Conservation (phyloP, 345 rosid species). For the Lumnitzera littorea region DNA sequence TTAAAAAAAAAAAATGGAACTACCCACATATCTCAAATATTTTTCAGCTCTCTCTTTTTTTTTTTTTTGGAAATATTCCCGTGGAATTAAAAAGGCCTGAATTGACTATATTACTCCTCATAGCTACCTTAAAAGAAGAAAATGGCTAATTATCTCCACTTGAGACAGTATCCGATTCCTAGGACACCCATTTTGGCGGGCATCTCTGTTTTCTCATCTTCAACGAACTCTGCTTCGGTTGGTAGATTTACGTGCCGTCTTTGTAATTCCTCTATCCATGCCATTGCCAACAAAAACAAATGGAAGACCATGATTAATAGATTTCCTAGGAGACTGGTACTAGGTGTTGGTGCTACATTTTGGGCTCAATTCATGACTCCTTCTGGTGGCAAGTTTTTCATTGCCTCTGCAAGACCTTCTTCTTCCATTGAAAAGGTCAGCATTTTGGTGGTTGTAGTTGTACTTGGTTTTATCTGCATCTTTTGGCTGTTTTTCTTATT, state of each 20-base stretch:
- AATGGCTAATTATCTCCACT: slow-evolving; percentile 29
- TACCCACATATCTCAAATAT: too few species aligned
- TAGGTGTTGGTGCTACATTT: slow-evolving; percentile 56
- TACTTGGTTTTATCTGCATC: slow-evolving; percentile 1
- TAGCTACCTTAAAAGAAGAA: neutral
- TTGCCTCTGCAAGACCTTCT: slow-evolving; percentile 71
- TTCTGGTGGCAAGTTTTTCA: slow-evolving; percentile 45
- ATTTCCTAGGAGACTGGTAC: slow-evolving; percentile 43
- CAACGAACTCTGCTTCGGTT: slow-evolving; percentile 6
- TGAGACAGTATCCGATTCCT: slow-evolving; percentile 15
- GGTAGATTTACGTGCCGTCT: neutral
- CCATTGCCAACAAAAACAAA: neutral
- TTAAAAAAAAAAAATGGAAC: too few species aligned
- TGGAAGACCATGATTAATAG: slow-evolving; percentile 9
- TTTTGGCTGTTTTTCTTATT: neutral
- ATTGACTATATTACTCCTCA: too few species aligned
- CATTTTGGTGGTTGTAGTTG: neutral
- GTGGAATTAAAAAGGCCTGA: too few species aligned
- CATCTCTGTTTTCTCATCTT: neutral
- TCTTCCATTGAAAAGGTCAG: slow-evolving; percentile 55
- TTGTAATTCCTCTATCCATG: slow-evolving; percentile 21
- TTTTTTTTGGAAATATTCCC: too few species aligned
- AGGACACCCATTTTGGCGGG: slow-evolving; percentile 19
- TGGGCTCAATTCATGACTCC: slow-evolving; percentile 47
- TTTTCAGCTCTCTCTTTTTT: too few species aligned